A percentile compares a stretch with the other conserved stretches of the same genome.
phyloP scores from a whole-genome alignment of 108 stramenopile genomes.

The Nannochloropsis salina region DNA sequence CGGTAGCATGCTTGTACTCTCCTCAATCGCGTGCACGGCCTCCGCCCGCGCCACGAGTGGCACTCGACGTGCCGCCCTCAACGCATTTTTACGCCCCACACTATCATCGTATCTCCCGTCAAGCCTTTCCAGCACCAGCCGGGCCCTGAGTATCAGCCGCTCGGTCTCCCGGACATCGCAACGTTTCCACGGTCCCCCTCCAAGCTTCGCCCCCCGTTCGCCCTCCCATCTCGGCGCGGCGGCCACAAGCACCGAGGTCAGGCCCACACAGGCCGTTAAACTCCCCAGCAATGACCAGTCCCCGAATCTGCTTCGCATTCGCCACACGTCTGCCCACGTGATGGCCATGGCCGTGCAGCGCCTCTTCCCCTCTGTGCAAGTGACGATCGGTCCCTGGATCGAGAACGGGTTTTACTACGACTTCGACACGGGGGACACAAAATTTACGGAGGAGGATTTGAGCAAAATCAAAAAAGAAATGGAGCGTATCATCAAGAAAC shows the following conservation, averaged over 20 bases:
- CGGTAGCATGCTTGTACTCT: background rate
- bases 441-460: constrained; percentile 73
- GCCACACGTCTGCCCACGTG: constrained; percentile 92
- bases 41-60: background rate
- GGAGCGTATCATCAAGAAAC: constrained; percentile 83
- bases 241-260: background rate
- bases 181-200: background rate
- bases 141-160: background rate
- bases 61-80: background rate
- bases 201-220: background rate
- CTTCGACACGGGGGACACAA: constrained; percentile 69
- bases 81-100: background rate
- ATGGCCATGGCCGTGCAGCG: constrained; percentile 98
- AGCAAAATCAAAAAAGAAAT: constrained; percentile 87
- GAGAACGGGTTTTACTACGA: constrained; percentile 97
- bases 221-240: constrained; percentile 6
- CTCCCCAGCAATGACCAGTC: constrained; percentile 92
- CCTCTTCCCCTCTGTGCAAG: constrained; percentile 82
- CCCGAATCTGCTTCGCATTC: constrained; percentile 70
- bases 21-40: background rate
- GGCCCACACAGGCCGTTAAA: constrained; percentile 40
- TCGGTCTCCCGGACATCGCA: background rate
- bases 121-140: background rate
- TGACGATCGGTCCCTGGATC: constrained; percentile 97
- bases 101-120: background rate